phyloP scores from a whole-genome alignment of 2,329 filamentous ascomycete species.

The Aaosphaeria pasadenensis region DNA sequence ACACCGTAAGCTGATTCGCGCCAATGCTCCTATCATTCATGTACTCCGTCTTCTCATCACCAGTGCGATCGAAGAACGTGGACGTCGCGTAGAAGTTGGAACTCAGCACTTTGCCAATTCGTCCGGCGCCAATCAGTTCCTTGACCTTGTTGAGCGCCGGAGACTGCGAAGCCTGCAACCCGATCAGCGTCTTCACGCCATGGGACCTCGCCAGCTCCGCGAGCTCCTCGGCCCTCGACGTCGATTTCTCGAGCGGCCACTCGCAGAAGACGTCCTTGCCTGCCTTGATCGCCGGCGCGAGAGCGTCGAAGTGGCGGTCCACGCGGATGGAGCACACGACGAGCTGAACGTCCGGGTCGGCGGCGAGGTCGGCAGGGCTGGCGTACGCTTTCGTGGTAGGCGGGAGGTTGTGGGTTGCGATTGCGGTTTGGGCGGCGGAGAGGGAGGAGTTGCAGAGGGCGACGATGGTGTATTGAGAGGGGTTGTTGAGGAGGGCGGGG shows the following conservation, averaged over 20 bases:
- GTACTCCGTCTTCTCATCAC: constrained; percentile 39
- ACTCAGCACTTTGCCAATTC: constrained; percentile 41
- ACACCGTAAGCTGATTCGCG: constrained; percentile 38
- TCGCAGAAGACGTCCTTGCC: constrained; percentile 45
- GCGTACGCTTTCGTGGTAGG: constrained; percentile 41
- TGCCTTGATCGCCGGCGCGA: constrained; percentile 36
- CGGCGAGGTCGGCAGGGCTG: constrained; percentile 37
- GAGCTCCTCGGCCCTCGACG: constrained; percentile 39
- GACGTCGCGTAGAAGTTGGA: constrained; percentile 16
- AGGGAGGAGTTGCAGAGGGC: constrained; percentile 45
- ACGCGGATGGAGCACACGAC: constrained; percentile 41
- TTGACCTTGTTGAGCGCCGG: constrained; percentile 37
- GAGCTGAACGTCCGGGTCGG: constrained; percentile 43
- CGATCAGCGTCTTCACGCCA: constrained; percentile 41
- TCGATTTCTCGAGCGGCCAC: constrained; percentile 41
- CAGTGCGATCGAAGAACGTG: constrained; percentile 8
- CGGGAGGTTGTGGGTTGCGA: constrained; percentile 36
- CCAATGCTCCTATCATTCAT: constrained; percentile 47
- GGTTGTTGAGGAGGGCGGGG: constrained; percentile 21
- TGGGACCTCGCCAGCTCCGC: constrained; percentile 32
- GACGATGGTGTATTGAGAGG: constrained; percentile 39
- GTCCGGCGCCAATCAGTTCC: constrained; percentile 33
- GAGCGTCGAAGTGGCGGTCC: constrained; percentile 33
- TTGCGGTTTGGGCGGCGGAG: constrained; percentile 39
- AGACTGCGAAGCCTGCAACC: constrained; percentile 40